A percentile compares a stretch with the other conserved stretches of the same genome.
Conservation (phyloP, 2,329 filamentous ascomycete genomes). For the Beauveria pseudobassiana region DNA sequence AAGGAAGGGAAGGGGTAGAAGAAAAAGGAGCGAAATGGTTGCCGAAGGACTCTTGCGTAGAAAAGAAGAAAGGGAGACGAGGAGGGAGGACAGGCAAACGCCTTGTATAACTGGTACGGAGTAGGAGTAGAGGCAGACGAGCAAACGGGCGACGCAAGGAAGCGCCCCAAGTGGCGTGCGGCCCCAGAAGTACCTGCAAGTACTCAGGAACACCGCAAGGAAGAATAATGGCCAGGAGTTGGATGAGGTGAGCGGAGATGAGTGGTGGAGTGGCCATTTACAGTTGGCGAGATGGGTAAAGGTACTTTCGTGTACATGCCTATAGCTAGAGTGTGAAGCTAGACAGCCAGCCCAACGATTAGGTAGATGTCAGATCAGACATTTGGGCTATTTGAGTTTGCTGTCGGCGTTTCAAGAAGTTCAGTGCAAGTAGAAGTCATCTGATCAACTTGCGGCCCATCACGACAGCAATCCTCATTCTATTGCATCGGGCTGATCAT, state of each 20-base stretch:
- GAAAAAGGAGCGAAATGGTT: not conserved
- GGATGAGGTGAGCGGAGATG: conserved; percentile 7
- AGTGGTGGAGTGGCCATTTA: not conserved
- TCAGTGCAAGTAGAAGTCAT: too few relatives aligned
- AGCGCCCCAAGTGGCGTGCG: not conserved
- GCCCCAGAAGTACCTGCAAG: not conserved
- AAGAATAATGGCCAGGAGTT: not conserved
- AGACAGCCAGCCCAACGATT: too few relatives aligned
- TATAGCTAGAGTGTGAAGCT: too few relatives aligned
- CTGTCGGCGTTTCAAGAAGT: too few relatives aligned
- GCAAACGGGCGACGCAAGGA: not conserved
- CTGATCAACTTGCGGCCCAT: too few relatives aligned
- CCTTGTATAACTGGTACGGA: not conserved
- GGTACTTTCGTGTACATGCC: too few relatives aligned
- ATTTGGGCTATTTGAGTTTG: too few relatives aligned
- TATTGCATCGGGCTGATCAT: not conserved
- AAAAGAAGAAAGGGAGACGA: not conserved
- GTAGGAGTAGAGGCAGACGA: not conserved
- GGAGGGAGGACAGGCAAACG: not conserved
- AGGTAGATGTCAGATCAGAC: too few relatives aligned
- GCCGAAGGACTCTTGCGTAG: conserved; percentile 1
- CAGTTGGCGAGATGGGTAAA: not conserved
- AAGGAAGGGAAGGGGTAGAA: not conserved
- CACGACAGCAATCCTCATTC: too few relatives aligned
- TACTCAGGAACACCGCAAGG: not conserved